These are phyloP conservation scores for Ascochyta fabae DNA, from an alignment of 2,329 filamentous ascomycete genomes.

Conservation along the genomic window DNA sequence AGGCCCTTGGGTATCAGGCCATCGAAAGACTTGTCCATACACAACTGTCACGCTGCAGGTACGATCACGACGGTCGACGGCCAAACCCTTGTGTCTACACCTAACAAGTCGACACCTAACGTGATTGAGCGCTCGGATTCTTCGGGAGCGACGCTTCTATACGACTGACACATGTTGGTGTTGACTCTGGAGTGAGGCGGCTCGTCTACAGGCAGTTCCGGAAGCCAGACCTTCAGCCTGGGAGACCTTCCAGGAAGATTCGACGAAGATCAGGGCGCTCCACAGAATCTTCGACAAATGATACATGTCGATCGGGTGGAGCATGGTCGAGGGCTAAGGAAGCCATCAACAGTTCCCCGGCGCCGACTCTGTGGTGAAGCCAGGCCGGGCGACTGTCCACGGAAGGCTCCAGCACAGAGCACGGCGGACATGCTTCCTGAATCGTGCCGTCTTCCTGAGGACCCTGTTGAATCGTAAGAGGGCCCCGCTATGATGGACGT, in stretches of 20 bases:
- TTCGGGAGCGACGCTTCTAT: constrained; percentile 9
- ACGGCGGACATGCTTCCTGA: constrained; percentile 38
- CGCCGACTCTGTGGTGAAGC: constrained; percentile 40
- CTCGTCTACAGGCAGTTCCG: constrained; percentile 4
- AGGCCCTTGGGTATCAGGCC: constrained; percentile 11
- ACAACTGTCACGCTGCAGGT: constrained; percentile 21
- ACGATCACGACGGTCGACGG: constrained; percentile 4
- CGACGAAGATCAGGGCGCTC: constrained; percentile 45
- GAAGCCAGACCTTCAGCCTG: constrained; percentile 29
- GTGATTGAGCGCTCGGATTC: constrained; percentile 1
- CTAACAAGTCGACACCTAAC: constrained; percentile 2
- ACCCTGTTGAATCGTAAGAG: constrained; percentile 36
- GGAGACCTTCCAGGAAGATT: constrained; percentile 34
- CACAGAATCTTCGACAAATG: constrained; percentile 40
- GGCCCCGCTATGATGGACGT: constrained; percentile 38
- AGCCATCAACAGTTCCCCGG: constrained; percentile 49
- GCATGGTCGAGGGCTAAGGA: constrained; percentile 41
- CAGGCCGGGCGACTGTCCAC: constrained; percentile 27
- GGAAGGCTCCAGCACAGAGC: constrained; percentile 34
- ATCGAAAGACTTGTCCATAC: constrained; percentile 1
- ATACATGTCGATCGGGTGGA: constrained; percentile 45
- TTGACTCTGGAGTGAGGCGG: constrained; percentile 10
- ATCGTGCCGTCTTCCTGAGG: constrained; percentile 32
- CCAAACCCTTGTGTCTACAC: constrained; percentile 2
- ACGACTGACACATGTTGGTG: constrained; percentile 9